These are phyloP conservation scores for Buxus sempervirens DNA, from an alignment of 164 flowering plant species.

Conservation along the genomic window DNA sequence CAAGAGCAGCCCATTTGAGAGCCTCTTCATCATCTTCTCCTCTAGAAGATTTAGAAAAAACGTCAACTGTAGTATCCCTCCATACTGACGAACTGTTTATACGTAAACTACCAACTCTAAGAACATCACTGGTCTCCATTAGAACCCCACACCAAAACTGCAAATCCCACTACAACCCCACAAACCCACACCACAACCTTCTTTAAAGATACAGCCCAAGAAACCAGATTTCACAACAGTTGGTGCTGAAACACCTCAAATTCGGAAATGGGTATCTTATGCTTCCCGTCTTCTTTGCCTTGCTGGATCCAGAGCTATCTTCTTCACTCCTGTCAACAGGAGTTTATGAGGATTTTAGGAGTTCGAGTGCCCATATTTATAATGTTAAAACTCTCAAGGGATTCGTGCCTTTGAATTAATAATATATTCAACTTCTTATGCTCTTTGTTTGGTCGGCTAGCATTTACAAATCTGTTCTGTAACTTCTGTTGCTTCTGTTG, in stretches of 20 bases:
- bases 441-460: too few species aligned
- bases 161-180: background rate
- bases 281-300: background rate
- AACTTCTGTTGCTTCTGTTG: too few species aligned
- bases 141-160: background rate
- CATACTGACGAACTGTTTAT: conserved; percentile 28
- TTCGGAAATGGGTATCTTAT: background rate
- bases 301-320: background rate
- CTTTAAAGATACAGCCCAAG: background rate
- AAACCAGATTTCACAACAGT: background rate
- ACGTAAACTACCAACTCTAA: conserved; percentile 23
- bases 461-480: too few species aligned
- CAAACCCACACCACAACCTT: too few species aligned
- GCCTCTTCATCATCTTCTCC: conserved; percentile 51
- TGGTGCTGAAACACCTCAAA: background rate
- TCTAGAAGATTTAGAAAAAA: conserved; percentile 33
- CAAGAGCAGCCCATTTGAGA: conserved; percentile 53
- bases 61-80: conserved; percentile 25
- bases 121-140: conserved; percentile 24
- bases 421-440: too few species aligned
- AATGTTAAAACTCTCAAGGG: background rate
- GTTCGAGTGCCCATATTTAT: background rate
- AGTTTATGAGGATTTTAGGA: background rate
- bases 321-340: background rate
- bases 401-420: background rate